Percentiles rank a stretch among this genome's conserved stretches.
Evolutionary conservation across 352 stramenopile species (phyloP).

Genomic region (Blastocystis sp.): DNA sequence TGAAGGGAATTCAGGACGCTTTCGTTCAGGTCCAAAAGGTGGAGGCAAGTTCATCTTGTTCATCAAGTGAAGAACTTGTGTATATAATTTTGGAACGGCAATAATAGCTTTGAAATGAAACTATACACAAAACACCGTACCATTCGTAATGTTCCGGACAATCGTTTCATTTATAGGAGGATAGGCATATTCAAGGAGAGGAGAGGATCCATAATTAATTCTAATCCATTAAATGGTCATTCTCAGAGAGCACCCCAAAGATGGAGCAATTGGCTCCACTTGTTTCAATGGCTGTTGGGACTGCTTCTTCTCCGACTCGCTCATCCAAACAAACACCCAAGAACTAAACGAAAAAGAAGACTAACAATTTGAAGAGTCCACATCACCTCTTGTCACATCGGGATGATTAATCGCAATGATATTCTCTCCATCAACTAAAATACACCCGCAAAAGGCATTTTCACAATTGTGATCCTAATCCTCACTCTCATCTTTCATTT

Average conservation of each 20-base stretch:
- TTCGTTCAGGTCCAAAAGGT: constrained; percentile 68
- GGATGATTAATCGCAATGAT: constrained; percentile 62
- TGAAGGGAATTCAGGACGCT: constrained; percentile 9
- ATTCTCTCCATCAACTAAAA: constrained; percentile 49
- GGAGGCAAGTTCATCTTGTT: constrained; percentile 81
- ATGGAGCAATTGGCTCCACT: constrained; percentile 52
- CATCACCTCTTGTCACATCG: background rate
- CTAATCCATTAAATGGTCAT: constrained; percentile 65
- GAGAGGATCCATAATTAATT: constrained; percentile 76
- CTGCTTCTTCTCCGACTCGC: background rate
- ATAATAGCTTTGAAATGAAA: constrained; percentile 71
- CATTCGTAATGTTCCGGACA: constrained; percentile 78
- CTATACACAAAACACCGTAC: constrained; percentile 64
- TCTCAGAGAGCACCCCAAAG: background rate
- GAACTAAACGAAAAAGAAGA: background rate
- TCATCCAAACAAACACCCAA: constrained; percentile 51
- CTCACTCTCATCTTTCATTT: background rate
- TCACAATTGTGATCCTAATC: constrained; percentile 56
- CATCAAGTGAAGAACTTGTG: constrained; percentile 80
- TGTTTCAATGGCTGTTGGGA: background rate
- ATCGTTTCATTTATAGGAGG: constrained; percentile 73
- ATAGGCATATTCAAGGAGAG: constrained; percentile 78
- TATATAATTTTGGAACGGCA: constrained; percentile 77
- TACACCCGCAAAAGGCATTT: constrained; percentile 54
- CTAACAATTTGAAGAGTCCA: background rate